Evolutionary conservation across 2,329 filamentous ascomycete species (phyloP), one percentile per base, ranked within the genome.

Genomic region (Boeremia lycopersici): DNA sequence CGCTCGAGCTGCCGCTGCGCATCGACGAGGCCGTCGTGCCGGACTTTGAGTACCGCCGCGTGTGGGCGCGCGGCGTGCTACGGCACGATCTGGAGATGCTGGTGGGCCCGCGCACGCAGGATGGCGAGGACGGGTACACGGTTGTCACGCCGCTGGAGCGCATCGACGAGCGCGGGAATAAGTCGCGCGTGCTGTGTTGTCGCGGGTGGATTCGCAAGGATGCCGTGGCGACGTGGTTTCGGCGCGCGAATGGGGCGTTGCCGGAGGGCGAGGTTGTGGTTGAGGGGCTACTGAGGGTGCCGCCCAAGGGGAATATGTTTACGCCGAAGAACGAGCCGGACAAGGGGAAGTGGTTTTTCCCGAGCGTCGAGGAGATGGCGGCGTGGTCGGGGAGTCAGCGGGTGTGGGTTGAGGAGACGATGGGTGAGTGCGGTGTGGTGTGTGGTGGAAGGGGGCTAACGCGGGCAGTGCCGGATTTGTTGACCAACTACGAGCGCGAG

Each of bases 291-390:
- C 73, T 99, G 72, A 79, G 95, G 56, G 86, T 95, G 78, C 93
- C 93, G 8, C 96, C 91, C 85, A 95, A 96, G 83, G 96, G 93
- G 82, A 99, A 99, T 74, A 89, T 93, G 84, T 99, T 99, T 74
- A 99, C 95, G 51, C 95, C 95, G 0, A 87, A 89, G 0, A 99
- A 99, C 68, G 81, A 86, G 64, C 93, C 93, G 0, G 88, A 93
- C 64, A 86, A 87, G 70, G 86, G 88, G 55, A 88, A 92, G 75
- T 99, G 96, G 74, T 96, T 96, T 77, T 99, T 99, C 70, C 93
- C 95, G 0, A 93, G 96, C 75, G 91, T 99, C 23, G 76, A 83
- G 67, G 86, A 97, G 81, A 99, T 99, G 95, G 95, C 95, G 1
- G 81, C 80, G 57, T 77, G 91, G 72, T 87, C 87, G 23, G 91